Percentiles rank a stretch among this genome's conserved stretches.
phyloP scores from a whole-genome alignment of 192 early-diverging fungal species.

The Martensiomyces pterosporus region DNA sequence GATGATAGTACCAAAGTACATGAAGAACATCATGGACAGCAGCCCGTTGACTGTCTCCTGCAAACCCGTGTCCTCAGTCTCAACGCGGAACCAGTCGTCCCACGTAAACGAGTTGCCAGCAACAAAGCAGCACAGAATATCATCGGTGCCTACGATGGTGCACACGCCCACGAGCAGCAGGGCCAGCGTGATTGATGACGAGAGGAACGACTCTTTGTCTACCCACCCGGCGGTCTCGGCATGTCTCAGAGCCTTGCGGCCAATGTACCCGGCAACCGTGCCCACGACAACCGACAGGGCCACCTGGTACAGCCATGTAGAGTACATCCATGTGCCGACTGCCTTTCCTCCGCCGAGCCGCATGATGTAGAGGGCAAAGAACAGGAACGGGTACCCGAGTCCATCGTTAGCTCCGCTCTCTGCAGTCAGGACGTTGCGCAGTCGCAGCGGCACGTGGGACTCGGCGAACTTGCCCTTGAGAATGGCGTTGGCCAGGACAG shows the following conservation, averaged over 20 bases:
- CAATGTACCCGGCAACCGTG: constrained; percentile 60
- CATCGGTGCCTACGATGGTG: constrained; percentile 68
- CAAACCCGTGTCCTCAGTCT: constrained; percentile 75
- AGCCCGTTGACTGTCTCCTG: constrained; percentile 89
- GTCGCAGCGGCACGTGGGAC: constrained; percentile 71
- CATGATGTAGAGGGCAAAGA: constrained; percentile 69
- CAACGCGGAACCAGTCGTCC: constrained; percentile 89
- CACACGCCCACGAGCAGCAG: constrained; percentile 66
- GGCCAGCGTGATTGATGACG: constrained; percentile 74
- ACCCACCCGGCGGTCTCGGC: constrained; percentile 69
- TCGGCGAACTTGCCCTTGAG: constrained; percentile 94
- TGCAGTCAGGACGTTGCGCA: constrained; percentile 70
- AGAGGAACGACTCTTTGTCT: constrained; percentile 83
- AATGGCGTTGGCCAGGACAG: constrained; percentile 90
- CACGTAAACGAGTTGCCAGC: constrained; percentile 78
- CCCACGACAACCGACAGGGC: constrained; percentile 68
- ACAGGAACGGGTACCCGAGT: constrained; percentile 80
- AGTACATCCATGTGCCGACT: constrained; percentile 75
- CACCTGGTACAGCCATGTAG: constrained; percentile 77
- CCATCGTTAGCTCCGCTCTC: constrained; percentile 90
- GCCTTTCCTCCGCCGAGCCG: constrained; percentile 54
- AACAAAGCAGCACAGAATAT: constrained; percentile 73
- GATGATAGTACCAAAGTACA: constrained; percentile 78
- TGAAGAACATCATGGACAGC: constrained; percentile 82
- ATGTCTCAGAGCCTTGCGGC: constrained; percentile 64